These are phyloP conservation scores for Lodderomyces metapsilosis DNA, from an alignment of 1,139 yeast species.

Conservation along the genomic window DNA sequence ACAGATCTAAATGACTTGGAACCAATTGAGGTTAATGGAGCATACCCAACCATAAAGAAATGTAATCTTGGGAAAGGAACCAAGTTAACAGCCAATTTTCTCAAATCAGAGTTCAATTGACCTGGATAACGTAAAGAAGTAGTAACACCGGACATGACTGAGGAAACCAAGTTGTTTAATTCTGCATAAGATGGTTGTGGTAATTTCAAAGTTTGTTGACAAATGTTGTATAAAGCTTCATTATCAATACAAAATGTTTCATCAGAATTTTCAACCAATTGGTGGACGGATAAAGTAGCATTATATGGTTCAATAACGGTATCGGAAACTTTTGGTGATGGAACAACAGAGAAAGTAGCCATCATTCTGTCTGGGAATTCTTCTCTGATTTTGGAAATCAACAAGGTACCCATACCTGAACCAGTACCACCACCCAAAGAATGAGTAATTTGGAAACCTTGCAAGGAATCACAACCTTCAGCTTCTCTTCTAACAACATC, in stretches of 20 bases:
- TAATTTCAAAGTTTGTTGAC: constrained; percentile 80
- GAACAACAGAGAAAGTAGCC: constrained; percentile 92
- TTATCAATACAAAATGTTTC: constrained; percentile 94
- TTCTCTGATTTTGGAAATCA: constrained; percentile 77
- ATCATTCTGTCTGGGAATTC: constrained; percentile 94
- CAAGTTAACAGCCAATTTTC: constrained; percentile 88
- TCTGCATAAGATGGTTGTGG: constrained; percentile 76
- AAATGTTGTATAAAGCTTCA: constrained; percentile 87
- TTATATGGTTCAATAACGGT: constrained; percentile 94
- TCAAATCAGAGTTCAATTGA: constrained; percentile 85
- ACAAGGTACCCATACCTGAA: constrained; percentile 90
- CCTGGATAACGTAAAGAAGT: constrained; percentile 91
- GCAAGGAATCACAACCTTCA: constrained; percentile 87
- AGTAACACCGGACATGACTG: constrained; percentile 92
- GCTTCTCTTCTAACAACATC: constrained; percentile 92
- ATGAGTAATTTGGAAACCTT: constrained; percentile 92
- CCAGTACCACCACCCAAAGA: constrained; percentile 98
- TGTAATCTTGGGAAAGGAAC: constrained; percentile 95
- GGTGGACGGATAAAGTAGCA: constrained; percentile 90
- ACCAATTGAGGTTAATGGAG: constrained; percentile 80
- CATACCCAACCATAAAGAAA: constrained; percentile 93
- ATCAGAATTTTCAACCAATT: constrained; percentile 84
- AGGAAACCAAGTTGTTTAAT: constrained; percentile 76
- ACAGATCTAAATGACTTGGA: constrained; percentile 80
- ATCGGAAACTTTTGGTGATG: constrained; percentile 87